Evolutionary conservation across 1,139 yeast species (phyloP).

Genomic region (Maudiozyma humilis): DNA sequence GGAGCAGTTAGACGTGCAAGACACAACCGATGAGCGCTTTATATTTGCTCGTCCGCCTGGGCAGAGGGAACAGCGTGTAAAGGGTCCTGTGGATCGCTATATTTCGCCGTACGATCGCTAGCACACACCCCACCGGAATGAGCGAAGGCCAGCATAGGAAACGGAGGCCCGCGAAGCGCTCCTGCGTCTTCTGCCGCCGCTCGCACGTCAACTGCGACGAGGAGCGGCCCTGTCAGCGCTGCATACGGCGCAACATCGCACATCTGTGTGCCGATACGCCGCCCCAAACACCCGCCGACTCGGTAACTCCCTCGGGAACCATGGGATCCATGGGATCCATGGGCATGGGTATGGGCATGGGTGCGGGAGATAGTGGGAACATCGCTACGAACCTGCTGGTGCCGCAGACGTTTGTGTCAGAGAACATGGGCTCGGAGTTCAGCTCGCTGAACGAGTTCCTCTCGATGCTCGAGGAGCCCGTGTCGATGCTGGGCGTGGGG

Average conservation of each 20-base stretch:
- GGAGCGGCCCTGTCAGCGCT: slow-evolving; percentile 76
- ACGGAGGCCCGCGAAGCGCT: slow-evolving; percentile 31
- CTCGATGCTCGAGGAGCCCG: slow-evolving; percentile 88
- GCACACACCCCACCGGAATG: too few relatives aligned
- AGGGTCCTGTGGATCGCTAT: too few relatives aligned
- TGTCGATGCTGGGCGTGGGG: too few relatives aligned
- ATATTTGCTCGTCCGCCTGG: background rate
- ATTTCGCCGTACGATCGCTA: too few relatives aligned
- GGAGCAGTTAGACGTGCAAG: too few relatives aligned
- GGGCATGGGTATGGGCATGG: background rate
- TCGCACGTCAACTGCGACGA: slow-evolving; percentile 94
- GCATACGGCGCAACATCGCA: slow-evolving; percentile 81
- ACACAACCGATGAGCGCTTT: background rate
- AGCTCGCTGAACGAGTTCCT: slow-evolving; percentile 83
- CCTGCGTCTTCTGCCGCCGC: slow-evolving; percentile 87
- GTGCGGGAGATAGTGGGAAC: background rate
- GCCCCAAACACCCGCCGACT: slow-evolving; percentile 19
- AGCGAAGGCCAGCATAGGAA: slow-evolving; percentile 10
- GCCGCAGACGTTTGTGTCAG: slow-evolving; percentile 66
- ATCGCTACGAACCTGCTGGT: slow-evolving; percentile 12
- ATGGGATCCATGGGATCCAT: background rate
- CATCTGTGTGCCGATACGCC: slow-evolving; percentile 67
- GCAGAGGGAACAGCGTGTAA: too few relatives aligned
- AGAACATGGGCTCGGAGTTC: slow-evolving; percentile 90
- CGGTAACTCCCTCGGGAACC: background rate